Conservation (phyloP, 208 protist genomes). For the Plasmodiophora brassicae region DNA sequence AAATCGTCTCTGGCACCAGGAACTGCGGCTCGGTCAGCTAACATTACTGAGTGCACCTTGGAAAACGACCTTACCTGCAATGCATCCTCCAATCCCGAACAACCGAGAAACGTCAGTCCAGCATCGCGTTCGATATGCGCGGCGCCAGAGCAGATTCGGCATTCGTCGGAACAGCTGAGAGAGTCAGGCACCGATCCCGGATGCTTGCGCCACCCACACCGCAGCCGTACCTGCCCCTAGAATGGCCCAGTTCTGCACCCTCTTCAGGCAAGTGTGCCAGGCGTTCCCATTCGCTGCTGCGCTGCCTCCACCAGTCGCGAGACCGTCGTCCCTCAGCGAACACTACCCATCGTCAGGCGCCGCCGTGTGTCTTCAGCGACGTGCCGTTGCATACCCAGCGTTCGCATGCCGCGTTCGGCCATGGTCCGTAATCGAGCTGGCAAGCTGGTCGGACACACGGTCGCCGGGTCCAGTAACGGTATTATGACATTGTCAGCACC, state of each 20-base stretch:
- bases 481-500: not conserved
- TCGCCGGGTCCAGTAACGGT: not conserved
- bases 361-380: no score
- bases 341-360: no score
- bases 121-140: not conserved
- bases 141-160: not conserved
- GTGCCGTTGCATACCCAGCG: not conserved
- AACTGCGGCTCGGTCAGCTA: slow-evolving; percentile 76
- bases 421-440: not conserved
- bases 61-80: not conserved
- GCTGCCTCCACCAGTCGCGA: not conserved
- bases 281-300: not conserved
- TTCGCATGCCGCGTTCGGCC: not conserved
- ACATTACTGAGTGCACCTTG: not conserved
- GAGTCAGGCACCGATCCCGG: no score
- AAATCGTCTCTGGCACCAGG: slow-evolving; percentile 71
- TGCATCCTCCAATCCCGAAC: slow-evolving; percentile 18
- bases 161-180: slow-evolving; percentile 4
- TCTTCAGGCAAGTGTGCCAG: not conserved
- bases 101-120: not conserved
- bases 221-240: not conserved
- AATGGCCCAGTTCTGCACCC: not conserved
- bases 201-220: no score
- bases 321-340: slow-evolving; percentile 1
- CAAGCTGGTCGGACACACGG: not conserved